These are phyloP conservation scores for Cladosporium colombiae DNA, from an alignment of 2,329 filamentous ascomycete genomes.

Conservation along the genomic window DNA sequence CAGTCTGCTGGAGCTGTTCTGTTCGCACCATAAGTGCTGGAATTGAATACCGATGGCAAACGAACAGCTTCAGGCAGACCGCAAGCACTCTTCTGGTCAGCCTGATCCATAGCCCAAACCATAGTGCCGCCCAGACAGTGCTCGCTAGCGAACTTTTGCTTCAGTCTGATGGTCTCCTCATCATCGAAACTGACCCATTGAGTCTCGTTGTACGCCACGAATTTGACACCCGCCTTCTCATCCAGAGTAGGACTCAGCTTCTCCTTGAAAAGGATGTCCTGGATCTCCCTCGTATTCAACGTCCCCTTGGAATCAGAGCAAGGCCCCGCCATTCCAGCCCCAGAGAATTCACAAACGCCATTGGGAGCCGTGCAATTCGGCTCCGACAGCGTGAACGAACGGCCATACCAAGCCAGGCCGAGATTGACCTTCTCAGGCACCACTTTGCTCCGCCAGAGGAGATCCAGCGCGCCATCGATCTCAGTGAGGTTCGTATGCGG, in stretches of 20 bases:
- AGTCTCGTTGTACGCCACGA: constrained; percentile 33
- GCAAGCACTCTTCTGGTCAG: constrained; percentile 12
- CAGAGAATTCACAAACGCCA: constrained; percentile 23
- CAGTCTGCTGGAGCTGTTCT: background rate
- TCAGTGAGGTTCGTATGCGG: constrained; percentile 48
- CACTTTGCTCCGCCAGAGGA: constrained; percentile 50
- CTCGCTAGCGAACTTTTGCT: constrained; percentile 36
- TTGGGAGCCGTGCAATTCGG: constrained; percentile 24
- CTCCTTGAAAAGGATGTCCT: constrained; percentile 25
- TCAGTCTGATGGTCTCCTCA: constrained; percentile 37
- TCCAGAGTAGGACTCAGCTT: constrained; percentile 21
- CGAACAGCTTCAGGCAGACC: background rate
- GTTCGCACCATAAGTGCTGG: background rate
- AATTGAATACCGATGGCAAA: background rate
- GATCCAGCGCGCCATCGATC: constrained; percentile 44
- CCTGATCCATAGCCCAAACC: constrained; percentile 32
- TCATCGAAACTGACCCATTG: constrained; percentile 47
- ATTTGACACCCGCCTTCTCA: constrained; percentile 31
- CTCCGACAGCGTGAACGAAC: constrained; percentile 35
- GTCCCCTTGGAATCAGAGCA: constrained; percentile 32
- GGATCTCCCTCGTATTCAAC: constrained; percentile 28
- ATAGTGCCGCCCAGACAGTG: constrained; percentile 33
- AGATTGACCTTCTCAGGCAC: constrained; percentile 44
- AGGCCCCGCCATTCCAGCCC: constrained; percentile 26
- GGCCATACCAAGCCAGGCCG: constrained; percentile 51